Evolutionary conservation across 2,329 filamentous ascomycete species (phyloP), one percentile per base, ranked within the genome.

Genomic region (Cladosporium halotolerans): DNA sequence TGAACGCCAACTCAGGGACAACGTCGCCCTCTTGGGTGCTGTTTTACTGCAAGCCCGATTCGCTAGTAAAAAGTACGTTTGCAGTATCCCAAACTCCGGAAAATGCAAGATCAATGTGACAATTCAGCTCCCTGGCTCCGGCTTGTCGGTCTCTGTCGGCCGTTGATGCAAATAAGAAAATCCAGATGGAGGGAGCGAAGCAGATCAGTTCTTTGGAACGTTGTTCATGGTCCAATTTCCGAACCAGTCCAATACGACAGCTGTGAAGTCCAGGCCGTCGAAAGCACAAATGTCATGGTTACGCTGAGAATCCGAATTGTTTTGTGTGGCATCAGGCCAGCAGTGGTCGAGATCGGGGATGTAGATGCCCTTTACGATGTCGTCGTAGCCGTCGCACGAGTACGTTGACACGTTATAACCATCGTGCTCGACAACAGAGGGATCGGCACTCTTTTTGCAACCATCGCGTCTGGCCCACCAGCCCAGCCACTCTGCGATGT

Each of bases 391-490:
- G 44, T 57, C 57, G 57, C 66, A 58, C 4, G 63, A 61, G 53
- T 65, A 66, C 2, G 60, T 64, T 1, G 61, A 64, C 13, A 61
- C 62, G 46, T 70, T 71, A 52, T 61, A 63, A 10, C 59, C 59
- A 9, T 59, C 58, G 9, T 44, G 48, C 41, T 11, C 53, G 42
- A 41, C 48, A 6, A 51, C 40, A 2, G n/a, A 11, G 3, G 48
- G 48, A 11, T 59, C 45, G 13, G 53, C 49, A 8, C 68, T 60
- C 13, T 66, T 61, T 0, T 46, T n/a, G 33, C 61, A 61, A 48
- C 66, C 68, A 48, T 73, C 61, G 7, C 71, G 63, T 32, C 59
- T 56, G 1, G 68, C 71, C 71, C 72, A 74, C 45, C 63, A 67
- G 11, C 69, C 60, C 7, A 73, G 64, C 59, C 67, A 74, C 33